Percentiles rank a stretch among this genome's conserved stretches.
These are phyloP conservation scores for Trametes sp. DNA, from an alignment of 1,284 basidiomycete species.

Conservation along the genomic window DNA sequence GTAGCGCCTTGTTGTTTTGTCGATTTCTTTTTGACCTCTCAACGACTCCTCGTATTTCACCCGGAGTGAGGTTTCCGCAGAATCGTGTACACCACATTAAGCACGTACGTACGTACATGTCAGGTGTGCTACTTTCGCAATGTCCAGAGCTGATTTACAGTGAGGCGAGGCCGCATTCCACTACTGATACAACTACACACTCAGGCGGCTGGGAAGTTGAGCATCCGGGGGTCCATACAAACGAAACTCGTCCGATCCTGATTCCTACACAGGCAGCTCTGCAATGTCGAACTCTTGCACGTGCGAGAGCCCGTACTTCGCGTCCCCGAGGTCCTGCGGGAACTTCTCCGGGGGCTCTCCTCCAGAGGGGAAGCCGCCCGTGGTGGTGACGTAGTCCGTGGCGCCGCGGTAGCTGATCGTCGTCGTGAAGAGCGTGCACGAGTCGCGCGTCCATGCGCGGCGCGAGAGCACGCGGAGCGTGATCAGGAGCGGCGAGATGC, in stretches of 20 bases:
- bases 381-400: constrained; percentile 18
- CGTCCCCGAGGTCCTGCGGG: not conserved
- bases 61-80: no score
- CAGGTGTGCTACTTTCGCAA: not conserved
- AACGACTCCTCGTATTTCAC: no score
- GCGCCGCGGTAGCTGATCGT: constrained; percentile 28
- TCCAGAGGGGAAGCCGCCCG: not conserved
- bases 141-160: not conserved
- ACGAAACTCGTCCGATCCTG: not conserved
- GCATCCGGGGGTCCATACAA: not conserved
- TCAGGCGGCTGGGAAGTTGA: no score
- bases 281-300: not conserved
- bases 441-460: constrained; percentile 38
- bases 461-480: constrained; percentile 44
- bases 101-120: not conserved
- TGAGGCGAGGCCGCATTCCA: no score
- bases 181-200: no score
- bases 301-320: not conserved
- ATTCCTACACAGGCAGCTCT: not conserved
- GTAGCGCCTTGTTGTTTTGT: constrained; percentile 13
- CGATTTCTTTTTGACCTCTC: not conserved
- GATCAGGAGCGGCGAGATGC: constrained; percentile 44
- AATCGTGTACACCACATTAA: no score
- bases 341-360: not conserved
- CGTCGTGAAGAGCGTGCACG: constrained; percentile 23